phyloP scores from a whole-genome alignment of 306 rosid species.

The Ceratonia siliqua region DNA sequence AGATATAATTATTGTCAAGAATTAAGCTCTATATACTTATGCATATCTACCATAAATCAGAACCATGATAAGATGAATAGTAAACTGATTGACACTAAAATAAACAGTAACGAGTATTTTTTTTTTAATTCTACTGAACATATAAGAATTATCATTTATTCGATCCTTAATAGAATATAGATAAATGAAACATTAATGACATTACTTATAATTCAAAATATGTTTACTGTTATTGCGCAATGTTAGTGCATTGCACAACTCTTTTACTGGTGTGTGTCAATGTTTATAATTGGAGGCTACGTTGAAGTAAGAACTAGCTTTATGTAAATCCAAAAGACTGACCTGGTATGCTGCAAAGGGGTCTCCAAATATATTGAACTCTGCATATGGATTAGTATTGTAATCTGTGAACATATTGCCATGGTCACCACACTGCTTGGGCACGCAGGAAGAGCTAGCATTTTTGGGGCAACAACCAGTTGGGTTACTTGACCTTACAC shows the following conservation, averaged over 20 bases:
- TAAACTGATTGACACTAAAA: background rate
- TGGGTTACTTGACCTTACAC: slow-evolving; percentile 72
- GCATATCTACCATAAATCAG: background rate
- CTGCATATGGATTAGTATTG: slow-evolving; percentile 81
- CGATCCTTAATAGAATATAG: background rate
- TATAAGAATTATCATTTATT: background rate
- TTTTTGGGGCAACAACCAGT: slow-evolving; percentile 77
- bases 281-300: background rate
- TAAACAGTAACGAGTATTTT: background rate
- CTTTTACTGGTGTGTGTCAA: too few relatives aligned
- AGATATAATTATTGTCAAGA: slow-evolving; percentile 18
- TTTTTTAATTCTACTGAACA: background rate
- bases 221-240: too few relatives aligned
- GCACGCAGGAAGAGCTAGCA: slow-evolving; percentile 51
- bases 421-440: slow-evolving; percentile 69
- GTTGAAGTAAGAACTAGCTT: background rate
- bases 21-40: background rate
- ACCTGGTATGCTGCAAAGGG: slow-evolving; percentile 98
- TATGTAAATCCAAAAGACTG: background rate
- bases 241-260: too few relatives aligned
- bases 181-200: background rate
- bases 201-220: background rate
- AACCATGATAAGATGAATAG: background rate
- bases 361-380: slow-evolving; percentile 86
- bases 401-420: slow-evolving; percentile 76